Conservation (phyloP, 805 yeast genomes). For the Wickerhamiella siamensis region DNA sequence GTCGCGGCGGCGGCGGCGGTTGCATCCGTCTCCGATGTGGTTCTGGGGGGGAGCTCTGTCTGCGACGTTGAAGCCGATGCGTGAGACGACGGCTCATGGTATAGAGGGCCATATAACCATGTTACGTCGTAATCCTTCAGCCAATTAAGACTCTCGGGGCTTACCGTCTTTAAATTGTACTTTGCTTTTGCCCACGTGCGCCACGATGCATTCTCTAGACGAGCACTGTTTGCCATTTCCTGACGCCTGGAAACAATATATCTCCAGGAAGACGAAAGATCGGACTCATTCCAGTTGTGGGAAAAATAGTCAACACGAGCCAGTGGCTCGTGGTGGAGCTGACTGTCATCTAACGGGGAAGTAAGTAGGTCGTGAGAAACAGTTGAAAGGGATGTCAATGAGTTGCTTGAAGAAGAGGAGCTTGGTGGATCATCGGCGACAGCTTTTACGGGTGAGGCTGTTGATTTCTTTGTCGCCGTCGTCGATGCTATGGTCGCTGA, state of each 20-base stretch:
- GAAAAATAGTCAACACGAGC: slow-evolving; percentile 90
- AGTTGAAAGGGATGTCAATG: slow-evolving; percentile 6
- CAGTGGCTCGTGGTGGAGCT: slow-evolving; percentile 57
- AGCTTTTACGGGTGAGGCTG: not conserved
- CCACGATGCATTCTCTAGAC: slow-evolving; percentile 81
- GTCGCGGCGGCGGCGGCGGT: not conserved
- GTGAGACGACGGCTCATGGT: slow-evolving; percentile 27
- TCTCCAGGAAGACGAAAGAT: slow-evolving; percentile 90
- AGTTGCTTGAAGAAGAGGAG: slow-evolving; percentile 4
- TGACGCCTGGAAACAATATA: slow-evolving; percentile 72
- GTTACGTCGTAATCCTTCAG: slow-evolving; percentile 92
- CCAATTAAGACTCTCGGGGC: slow-evolving; percentile 92
- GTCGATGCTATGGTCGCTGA: not conserved
- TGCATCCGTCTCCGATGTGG: not conserved
- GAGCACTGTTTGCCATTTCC: slow-evolving; percentile 68
- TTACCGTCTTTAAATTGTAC: slow-evolving; percentile 52
- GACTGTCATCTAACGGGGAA: slow-evolving; percentile 14
- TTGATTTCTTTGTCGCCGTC: not conserved
- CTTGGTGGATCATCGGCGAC: not conserved
- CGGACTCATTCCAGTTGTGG: slow-evolving; percentile 90
- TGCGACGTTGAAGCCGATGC: not conserved
- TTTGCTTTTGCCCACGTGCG: slow-evolving; percentile 86
- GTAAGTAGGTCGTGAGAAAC: not conserved
- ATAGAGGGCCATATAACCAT: slow-evolving; percentile 91
- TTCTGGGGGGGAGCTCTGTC: not conserved